These are phyloP conservation scores for Talaromyces liani DNA, from an alignment of 495 filamentous ascomycete genomes.

Conservation along the genomic window DNA sequence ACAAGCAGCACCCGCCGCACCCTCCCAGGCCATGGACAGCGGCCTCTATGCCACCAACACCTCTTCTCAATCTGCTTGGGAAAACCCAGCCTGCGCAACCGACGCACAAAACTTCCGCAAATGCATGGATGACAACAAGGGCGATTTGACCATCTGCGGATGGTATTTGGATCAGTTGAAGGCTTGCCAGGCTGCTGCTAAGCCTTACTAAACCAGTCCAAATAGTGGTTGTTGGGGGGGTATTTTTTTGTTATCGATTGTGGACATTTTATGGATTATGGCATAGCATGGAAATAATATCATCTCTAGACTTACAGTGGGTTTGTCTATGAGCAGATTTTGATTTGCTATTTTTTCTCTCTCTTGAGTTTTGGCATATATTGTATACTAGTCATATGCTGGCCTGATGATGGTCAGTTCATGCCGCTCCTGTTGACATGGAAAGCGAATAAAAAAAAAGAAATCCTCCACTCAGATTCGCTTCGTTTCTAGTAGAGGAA, in stretches of 20 bases:
- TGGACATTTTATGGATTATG: neutral
- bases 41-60: slow-evolving; percentile 45
- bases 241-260: neutral
- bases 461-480: slow-evolving; percentile 13
- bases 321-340: neutral
- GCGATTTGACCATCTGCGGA: slow-evolving; percentile 89
- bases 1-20: slow-evolving; percentile 35
- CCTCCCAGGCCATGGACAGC: slow-evolving; percentile 39
- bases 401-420: slow-evolving; percentile 7
- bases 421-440: slow-evolving; percentile 3
- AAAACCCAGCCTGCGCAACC: slow-evolving; percentile 57
- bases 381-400: slow-evolving; percentile 20
- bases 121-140: slow-evolving; percentile 91
- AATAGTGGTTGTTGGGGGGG: neutral
- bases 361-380: neutral
- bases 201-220: slow-evolving; percentile 58
- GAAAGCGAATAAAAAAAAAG: slow-evolving; percentile 12
- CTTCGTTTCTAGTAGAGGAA: neutral
- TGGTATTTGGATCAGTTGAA: slow-evolving; percentile 99
- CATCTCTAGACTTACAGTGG: neutral
- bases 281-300: slow-evolving; percentile 8
- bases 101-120: slow-evolving; percentile 82
- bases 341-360: slow-evolving; percentile 8
- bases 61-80: slow-evolving; percentile 22
- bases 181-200: slow-evolving; percentile 87